Evolutionary conservation across 768 basidiomycete species (phyloP), one percentile per base, ranked within the genome.

Genomic region (Agaricus subrufescens): DNA sequence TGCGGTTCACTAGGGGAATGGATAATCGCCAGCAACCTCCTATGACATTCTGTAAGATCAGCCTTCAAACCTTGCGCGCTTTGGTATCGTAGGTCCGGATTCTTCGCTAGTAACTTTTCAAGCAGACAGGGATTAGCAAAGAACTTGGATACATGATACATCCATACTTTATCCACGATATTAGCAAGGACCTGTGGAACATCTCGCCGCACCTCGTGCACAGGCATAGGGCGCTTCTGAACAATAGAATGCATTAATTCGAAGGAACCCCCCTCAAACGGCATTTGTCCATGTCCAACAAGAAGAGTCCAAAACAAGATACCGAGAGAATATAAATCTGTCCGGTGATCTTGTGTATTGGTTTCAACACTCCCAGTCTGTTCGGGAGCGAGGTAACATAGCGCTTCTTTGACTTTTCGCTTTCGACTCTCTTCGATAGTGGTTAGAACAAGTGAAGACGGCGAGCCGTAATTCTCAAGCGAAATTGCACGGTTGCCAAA

Each of bases 311-410:
- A 89, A 65, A 87, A 87, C 61, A 87, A 66, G 56, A 87, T 80
- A 2, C 88, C 88, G 6, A 89, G 74, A 0, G 86, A 85, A 65
- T 90, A 89, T 29, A 90, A 68, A 67, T 90, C 88, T 11, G 88
- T 87, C 56, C 86, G 68, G 60, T 87, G 85, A 63, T 90, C 87
- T 61, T 87, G 86, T 2, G 80, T 76, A 67, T 83, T 82, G 4
- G 84, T 85, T 65, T 87, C 86, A 58, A 83, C 83, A 62, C 85
- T 83, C 8, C 86, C 86, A 0, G 86, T 88, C 67, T 90, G 87
- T 65, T 89, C 87, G 14, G 88, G 88, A 5, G 86, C 85, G 34
- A 89, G 77, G 63, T 87, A 90, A 65, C 84, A 87, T 4, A 89
- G 69, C 1, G 85, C 86, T 69, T 89, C 87, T 68, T 87, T 89